phyloP scores from a whole-genome alignment of 1,284 basidiomycete genomes.

The Puccinia triticina region DNA sequence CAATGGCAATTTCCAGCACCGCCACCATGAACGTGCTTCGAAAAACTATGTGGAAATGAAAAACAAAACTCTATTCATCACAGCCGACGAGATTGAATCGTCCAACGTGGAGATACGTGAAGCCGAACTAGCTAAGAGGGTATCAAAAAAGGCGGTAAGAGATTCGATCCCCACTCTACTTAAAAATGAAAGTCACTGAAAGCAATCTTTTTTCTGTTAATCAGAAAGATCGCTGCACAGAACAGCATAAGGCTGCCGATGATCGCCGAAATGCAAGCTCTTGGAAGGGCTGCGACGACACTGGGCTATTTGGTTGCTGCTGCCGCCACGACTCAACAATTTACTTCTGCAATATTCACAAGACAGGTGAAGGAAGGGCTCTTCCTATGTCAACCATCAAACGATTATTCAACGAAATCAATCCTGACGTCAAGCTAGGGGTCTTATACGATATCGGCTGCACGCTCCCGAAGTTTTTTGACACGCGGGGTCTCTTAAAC shows the following conservation, averaged over 20 bases:
- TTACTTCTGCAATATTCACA: neutral
- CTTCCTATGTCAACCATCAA: neutral
- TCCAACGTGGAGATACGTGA: neutral
- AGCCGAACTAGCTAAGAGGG: neutral
- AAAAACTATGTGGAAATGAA: too few relatives aligned
- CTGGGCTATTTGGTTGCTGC: constrained; percentile 2
- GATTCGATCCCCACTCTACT: neutral
- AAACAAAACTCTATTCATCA: neutral
- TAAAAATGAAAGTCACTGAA: too few relatives aligned
- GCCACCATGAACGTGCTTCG: too few relatives aligned
- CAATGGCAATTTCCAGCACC: too few relatives aligned
- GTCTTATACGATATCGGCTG: constrained; percentile 20
- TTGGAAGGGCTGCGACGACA: constrained; percentile 16
- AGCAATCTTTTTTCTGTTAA: too few relatives aligned
- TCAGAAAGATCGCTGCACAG: constrained; percentile 3
- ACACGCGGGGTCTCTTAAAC: neutral
- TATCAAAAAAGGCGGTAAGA: neutral
- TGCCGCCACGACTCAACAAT: constrained; percentile 10
- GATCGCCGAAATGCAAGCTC: neutral
- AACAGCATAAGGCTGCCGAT: constrained; percentile 3
- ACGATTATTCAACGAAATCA: neutral
- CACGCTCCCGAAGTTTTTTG: neutral
- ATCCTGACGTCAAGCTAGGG: neutral
- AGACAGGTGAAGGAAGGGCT: neutral
- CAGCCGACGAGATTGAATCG: neutral